A percentile compares a stretch with the other conserved stretches of the same genome.
Conservation (phyloP, 257 asterid species). For the Plantago ovata region DNA sequence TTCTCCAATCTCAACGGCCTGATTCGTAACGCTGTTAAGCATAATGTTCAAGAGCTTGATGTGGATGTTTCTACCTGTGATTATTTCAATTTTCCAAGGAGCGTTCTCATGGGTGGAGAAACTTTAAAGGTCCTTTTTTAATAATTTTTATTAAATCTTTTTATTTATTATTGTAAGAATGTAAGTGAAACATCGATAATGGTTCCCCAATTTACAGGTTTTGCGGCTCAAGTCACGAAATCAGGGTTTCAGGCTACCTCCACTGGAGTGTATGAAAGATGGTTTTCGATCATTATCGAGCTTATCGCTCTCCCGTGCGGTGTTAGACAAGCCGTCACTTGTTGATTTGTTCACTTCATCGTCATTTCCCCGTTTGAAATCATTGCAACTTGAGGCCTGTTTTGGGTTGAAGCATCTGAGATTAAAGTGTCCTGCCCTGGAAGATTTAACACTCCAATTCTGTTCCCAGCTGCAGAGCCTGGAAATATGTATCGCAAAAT, state of each 20-base stretch:
- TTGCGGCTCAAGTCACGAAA: slow-evolving; percentile 50
- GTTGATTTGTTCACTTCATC: slow-evolving; percentile 43
- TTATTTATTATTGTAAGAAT: too few relatives aligned
- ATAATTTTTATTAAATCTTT: too few relatives aligned
- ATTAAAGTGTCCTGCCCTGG: slow-evolving; percentile 45
- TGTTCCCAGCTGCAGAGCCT: slow-evolving; percentile 53
- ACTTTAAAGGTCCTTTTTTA: too few relatives aligned
- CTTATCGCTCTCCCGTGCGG: slow-evolving; percentile 49
- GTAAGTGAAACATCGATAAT: too few relatives aligned
- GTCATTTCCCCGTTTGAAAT: slow-evolving; percentile 69
- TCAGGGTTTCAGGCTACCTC: slow-evolving; percentile 80
- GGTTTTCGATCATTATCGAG: slow-evolving; percentile 47
- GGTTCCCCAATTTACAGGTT: slow-evolving; percentile 24
- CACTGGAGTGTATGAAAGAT: slow-evolving; percentile 41
- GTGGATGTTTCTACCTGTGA: slow-evolving; percentile 63
- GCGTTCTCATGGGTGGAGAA: slow-evolving; percentile 38
- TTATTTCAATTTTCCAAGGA: slow-evolving; percentile 66
- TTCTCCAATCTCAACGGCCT: slow-evolving; percentile 44
- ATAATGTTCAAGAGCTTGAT: slow-evolving; percentile 65
- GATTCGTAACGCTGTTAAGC: slow-evolving; percentile 61
- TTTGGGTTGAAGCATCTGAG: slow-evolving; percentile 50
- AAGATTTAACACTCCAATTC: slow-evolving; percentile 43
- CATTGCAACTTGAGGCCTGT: slow-evolving; percentile 49
- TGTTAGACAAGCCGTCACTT: slow-evolving; percentile 51
- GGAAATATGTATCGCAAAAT: slow-evolving; percentile 36